Evolutionary conservation across 2,329 filamentous ascomycete species (phyloP).

Genomic region (Penicillium paneum): DNA sequence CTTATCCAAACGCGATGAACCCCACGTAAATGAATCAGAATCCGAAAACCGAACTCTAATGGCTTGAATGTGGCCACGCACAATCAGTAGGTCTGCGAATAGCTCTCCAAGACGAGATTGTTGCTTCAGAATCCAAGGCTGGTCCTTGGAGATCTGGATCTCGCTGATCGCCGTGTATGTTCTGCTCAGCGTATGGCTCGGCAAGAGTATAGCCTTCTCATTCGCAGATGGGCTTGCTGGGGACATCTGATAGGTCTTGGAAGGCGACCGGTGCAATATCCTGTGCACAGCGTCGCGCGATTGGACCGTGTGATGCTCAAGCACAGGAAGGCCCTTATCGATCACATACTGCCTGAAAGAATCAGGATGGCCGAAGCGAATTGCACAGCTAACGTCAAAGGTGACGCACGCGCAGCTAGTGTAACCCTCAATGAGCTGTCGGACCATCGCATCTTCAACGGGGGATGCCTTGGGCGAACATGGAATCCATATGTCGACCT

Average conservation of each 20-base stretch:
- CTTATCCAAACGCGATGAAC: slow-evolving; percentile 54
- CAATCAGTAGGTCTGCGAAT: slow-evolving; percentile 67
- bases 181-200: slow-evolving; percentile 50
- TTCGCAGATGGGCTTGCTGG: slow-evolving; percentile 41
- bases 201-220: slow-evolving; percentile 58
- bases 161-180: slow-evolving; percentile 56
- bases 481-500: slow-evolving; percentile 68
- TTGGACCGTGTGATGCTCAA: slow-evolving; percentile 54
- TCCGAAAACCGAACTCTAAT: slow-evolving; percentile 65
- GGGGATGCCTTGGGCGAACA: slow-evolving; percentile 67
- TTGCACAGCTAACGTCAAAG: slow-evolving; percentile 56
- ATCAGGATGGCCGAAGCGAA: slow-evolving; percentile 62
- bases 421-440: slow-evolving; percentile 57
- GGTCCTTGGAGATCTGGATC: slow-evolving; percentile 53
- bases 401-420: slow-evolving; percentile 63
- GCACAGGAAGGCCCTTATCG: slow-evolving; percentile 53
- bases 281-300: slow-evolving; percentile 53
- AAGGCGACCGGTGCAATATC: slow-evolving; percentile 48
- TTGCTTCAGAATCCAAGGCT: slow-evolving; percentile 67
- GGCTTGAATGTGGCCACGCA: slow-evolving; percentile 61
- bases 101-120: slow-evolving; percentile 65
- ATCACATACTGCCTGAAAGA: slow-evolving; percentile 60
- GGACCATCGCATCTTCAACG: slow-evolving; percentile 64
- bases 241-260: slow-evolving; percentile 63
- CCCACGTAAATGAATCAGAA: slow-evolving; percentile 65